Conservation (phyloP, 2,329 filamentous ascomycete genomes). For the Herpomyces periplanetae region DNA sequence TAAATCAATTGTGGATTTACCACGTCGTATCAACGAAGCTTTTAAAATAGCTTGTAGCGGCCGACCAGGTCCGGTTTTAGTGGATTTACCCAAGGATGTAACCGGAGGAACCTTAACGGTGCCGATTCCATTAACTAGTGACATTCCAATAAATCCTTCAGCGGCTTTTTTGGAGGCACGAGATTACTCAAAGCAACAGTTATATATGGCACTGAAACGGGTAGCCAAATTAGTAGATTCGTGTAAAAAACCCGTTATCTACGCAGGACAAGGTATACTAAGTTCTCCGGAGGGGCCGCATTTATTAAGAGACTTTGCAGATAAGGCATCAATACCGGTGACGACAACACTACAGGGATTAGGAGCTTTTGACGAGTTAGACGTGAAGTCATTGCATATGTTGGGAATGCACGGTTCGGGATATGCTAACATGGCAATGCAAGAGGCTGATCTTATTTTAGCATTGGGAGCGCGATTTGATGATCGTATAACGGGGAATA, state of each 20-base stretch:
- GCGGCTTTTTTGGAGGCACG: conserved; percentile 47
- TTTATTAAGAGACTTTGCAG: conserved; percentile 44
- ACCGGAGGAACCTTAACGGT: conserved; percentile 45
- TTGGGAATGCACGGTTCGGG: conserved; percentile 90
- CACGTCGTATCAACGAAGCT: conserved; percentile 74
- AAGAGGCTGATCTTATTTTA: conserved; percentile 80
- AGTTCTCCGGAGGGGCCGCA: conserved; percentile 35
- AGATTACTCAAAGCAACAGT: conserved; percentile 27
- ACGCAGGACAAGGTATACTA: conserved; percentile 65
- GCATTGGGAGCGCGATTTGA: conserved; percentile 79
- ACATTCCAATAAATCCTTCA: conserved; percentile 38
- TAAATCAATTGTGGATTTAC: conserved; percentile 69
- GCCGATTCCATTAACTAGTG: conserved; percentile 38
- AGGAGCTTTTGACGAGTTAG: conserved; percentile 62
- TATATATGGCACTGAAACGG: conserved; percentile 28
- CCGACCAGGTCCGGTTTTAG: conserved; percentile 64
- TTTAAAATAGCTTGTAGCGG: conserved; percentile 92
- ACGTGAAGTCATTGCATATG: conserved; percentile 87
- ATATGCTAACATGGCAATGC: conserved; percentile 92
- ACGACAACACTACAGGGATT: conserved; percentile 83
- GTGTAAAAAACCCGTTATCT: conserved; percentile 75
- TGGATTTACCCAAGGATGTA: conserved; percentile 85
- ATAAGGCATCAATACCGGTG: conserved; percentile 67
- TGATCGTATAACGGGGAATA: conserved; percentile 51
- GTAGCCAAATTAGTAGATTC: conserved; percentile 49